Conservation (phyloP, 306 rosid species). For the Adenanthera pavonina region DNA sequence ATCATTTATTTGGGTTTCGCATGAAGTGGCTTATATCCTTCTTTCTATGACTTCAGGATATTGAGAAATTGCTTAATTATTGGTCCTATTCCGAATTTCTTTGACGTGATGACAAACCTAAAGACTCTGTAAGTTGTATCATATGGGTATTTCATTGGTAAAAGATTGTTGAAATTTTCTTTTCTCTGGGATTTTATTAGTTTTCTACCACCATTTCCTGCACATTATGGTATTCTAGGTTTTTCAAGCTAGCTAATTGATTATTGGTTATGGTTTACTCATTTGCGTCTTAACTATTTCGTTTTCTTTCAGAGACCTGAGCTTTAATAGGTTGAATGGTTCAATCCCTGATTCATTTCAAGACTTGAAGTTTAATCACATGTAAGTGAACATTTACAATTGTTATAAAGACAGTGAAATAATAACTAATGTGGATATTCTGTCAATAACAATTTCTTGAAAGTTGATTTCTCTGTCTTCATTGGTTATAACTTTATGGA, state of each 20-base stretch:
- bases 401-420: not conserved
- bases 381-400: slow-evolving; percentile 55
- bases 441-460: slow-evolving; percentile 1
- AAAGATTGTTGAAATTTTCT: not conserved
- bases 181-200: not conserved
- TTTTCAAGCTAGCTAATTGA: not conserved
- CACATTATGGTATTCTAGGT: not conserved
- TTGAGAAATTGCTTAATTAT: slow-evolving; percentile 70
- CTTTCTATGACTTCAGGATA: slow-evolving; percentile 46
- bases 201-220: not conserved
- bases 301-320: slow-evolving; percentile 68
- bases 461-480: not conserved
- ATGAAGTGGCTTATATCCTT: slow-evolving; percentile 24
- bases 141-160: not conserved
- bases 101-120: slow-evolving; percentile 25
- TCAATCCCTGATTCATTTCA: slow-evolving; percentile 54
- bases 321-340: slow-evolving; percentile 77
- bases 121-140: slow-evolving; percentile 58
- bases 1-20: not conserved
- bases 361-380: not conserved
- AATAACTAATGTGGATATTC: not conserved
- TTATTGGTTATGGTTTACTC: not conserved
- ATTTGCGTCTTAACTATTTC: not conserved
- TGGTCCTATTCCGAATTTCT: slow-evolving; percentile 47
- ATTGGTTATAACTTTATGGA: not conserved